Evolutionary conservation across 768 basidiomycete species (phyloP), one percentile per base, ranked within the genome.

Genomic region (Termitomyces sp.): DNA sequence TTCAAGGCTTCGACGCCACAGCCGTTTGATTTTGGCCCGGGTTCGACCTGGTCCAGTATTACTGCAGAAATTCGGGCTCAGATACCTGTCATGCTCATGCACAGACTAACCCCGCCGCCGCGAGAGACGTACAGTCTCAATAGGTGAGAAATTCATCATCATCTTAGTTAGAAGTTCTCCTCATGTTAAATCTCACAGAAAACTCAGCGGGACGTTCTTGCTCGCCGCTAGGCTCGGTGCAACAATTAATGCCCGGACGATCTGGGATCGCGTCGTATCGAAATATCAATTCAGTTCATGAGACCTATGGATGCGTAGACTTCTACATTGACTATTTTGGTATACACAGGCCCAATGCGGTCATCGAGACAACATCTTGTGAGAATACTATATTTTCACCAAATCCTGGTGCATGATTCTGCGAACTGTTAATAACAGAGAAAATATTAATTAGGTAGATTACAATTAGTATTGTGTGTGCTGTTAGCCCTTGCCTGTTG

Each of bases 51-150:
- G 89, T 75, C 83, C 45, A 78, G 79, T 27, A 88, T 93, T 62
- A 95, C 95, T 0, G 77, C 81, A 4, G 76, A 84, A 58, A 95
- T 98, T 54, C 81, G 94, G 27, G 81, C 77, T 4, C 80, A 83
- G 34, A 98, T 99, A 48, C 95, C 96, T 0, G 76, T 90, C 55
- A 98, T 99, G 94, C 79, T 99, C 58, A 78, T 81, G 65, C 80
- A 97, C 67, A 79, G 95, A 50, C 78, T 97, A 31, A 95, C 93
- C 0, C 96, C 96, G 0, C 96, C 96, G 2, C 96, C 96, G 0
- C 76, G 84, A 58, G 95, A 98, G 75, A 98, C 96, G 1, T 98
- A 98, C 71, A 93, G 91, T 70, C 74, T 98, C 55, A 98, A 99
- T 70, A 76, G 94, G 89, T 88, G 61, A 57, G 82, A 64, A 13